Conservation (phyloP, 2,329 filamentous ascomycete species). For the Pestalotiopsis fici region DNA sequence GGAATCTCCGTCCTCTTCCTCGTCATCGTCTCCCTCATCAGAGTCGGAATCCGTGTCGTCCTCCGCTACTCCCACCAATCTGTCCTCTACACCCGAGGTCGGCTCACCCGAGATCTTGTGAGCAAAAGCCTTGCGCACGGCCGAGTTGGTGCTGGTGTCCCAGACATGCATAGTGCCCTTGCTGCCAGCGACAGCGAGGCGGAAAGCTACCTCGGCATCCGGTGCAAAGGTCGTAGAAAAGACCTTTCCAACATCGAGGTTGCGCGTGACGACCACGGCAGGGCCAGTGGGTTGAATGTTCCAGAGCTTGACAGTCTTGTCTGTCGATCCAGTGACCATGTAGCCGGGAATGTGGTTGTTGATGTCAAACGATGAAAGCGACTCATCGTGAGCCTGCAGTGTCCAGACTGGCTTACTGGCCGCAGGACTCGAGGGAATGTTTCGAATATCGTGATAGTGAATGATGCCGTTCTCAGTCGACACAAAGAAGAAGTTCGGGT, state of each 20-base stretch:
- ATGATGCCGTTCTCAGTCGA: slow-evolving; percentile 90
- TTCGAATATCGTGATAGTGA: slow-evolving; percentile 87
- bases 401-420: slow-evolving; percentile 88
- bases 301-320: slow-evolving; percentile 97
- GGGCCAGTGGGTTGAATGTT: slow-evolving; percentile 81
- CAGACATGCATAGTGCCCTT: slow-evolving; percentile 91
- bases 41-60: slow-evolving; percentile 58
- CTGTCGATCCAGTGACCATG: slow-evolving; percentile 89
- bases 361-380: slow-evolving; percentile 88
- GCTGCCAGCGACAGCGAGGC: slow-evolving; percentile 90
- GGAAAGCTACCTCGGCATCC: slow-evolving; percentile 87
- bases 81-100: slow-evolving; percentile 69
- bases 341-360: slow-evolving; percentile 89
- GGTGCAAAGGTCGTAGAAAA: slow-evolving; percentile 91
- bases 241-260: slow-evolving; percentile 91
- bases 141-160: slow-evolving; percentile 92
- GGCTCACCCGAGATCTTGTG: slow-evolving; percentile 60
- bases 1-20: slow-evolving; percentile 43
- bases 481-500: slow-evolving; percentile 91
- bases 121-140: slow-evolving; percentile 83
- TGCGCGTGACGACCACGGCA: slow-evolving; percentile 86
- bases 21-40: slow-evolving; percentile 43
- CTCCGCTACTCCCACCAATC: slow-evolving; percentile 72
- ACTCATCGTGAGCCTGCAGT: slow-evolving; percentile 91
- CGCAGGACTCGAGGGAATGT: slow-evolving; percentile 70